Evolutionary conservation across 345 rosid genomes (phyloP).

Genomic region (Camelina neglecta): DNA sequence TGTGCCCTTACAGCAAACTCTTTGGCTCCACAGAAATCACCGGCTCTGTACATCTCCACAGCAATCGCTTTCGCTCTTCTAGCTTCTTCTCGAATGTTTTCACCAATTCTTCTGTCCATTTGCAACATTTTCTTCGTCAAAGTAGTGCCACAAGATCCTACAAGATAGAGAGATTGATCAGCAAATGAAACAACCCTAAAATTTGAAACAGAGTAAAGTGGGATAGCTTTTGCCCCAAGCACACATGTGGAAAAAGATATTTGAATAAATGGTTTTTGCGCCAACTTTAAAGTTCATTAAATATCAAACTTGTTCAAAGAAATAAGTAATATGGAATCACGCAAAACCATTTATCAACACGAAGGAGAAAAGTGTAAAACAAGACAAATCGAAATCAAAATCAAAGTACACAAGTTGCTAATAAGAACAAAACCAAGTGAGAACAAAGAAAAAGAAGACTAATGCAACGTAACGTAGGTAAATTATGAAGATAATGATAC

Average conservation of each 20-base stretch:
- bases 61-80: conserved; percentile 52
- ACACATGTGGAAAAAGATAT: too few relatives aligned
- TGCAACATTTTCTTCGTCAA: conserved; percentile 1
- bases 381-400: background rate
- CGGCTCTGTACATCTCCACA: conserved; percentile 49
- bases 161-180: background rate
- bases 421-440: background rate
- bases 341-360: background rate
- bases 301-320: too few relatives aligned
- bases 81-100: conserved; percentile 52
- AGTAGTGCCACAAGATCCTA: background rate
- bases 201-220: background rate
- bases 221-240: too few relatives aligned
- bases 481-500: background rate
- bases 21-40: conserved; percentile 51
- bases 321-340: background rate
- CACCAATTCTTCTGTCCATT: conserved; percentile 24
- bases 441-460: background rate
- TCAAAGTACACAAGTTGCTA: too few relatives aligned
- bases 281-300: too few relatives aligned
- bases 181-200: too few relatives aligned
- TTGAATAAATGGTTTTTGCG: too few relatives aligned
- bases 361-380: background rate
- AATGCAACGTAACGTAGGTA: background rate
- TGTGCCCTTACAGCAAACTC: conserved; percentile 50